These are phyloP conservation scores for Ustilago cynodontis DNA, from an alignment of 1,284 basidiomycete genomes.

Conservation along the genomic window DNA sequence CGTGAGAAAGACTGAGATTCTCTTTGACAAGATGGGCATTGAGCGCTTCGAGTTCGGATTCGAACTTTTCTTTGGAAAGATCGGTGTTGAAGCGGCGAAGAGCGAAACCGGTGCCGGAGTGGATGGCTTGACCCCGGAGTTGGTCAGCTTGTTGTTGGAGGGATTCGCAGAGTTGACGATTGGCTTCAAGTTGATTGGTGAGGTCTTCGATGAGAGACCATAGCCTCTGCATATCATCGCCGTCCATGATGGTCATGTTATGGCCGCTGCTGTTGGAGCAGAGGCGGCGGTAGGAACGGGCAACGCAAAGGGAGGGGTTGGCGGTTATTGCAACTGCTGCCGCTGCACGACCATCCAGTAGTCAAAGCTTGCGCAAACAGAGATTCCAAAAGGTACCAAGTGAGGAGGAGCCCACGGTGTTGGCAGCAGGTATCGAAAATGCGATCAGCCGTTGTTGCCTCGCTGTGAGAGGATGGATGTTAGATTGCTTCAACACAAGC, in stretches of 20 bases:
- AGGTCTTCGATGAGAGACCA: constrained; percentile 68
- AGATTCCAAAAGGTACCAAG: too few relatives aligned
- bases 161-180: constrained; percentile 81
- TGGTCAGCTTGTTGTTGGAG: constrained; percentile 81
- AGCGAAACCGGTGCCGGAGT: constrained; percentile 82
- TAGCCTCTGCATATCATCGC: constrained; percentile 62
- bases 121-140: constrained; percentile 79
- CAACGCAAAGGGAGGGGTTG: too few relatives aligned
- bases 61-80: constrained; percentile 91
- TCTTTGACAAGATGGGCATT: constrained; percentile 92
- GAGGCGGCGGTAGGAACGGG: too few relatives aligned
- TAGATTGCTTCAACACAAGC: too few relatives aligned
- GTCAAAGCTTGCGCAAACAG: too few relatives aligned
- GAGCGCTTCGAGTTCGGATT: constrained; percentile 88
- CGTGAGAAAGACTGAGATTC: constrained; percentile 89
- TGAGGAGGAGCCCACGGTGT: too few relatives aligned
- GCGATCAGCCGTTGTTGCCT: too few relatives aligned
- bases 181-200: constrained; percentile 80
- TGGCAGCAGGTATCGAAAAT: too few relatives aligned
- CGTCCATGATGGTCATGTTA: constrained; percentile 58
- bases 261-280: constrained; percentile 2
- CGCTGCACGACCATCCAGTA: neutral
- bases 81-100: constrained; percentile 93
- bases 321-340: neutral
- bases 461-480: too few relatives aligned